Evolutionary conservation across 345 rosid genomes (phyloP).

Genomic region (Atalantia buxifolia): DNA sequence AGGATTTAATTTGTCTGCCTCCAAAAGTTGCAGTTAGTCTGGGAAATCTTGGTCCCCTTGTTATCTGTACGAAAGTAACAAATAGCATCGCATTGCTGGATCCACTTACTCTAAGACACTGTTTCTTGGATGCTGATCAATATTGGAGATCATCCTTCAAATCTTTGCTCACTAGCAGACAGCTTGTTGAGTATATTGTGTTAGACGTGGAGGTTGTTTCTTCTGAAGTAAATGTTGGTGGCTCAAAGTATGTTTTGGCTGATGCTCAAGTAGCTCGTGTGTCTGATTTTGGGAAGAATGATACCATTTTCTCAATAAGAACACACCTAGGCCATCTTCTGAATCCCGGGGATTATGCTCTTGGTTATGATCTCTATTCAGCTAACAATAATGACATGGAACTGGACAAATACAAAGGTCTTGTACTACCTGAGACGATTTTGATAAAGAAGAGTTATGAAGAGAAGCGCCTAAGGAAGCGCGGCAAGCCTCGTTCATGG

Average conservation of each 20-base stretch:
- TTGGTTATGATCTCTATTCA: constrained; percentile 11
- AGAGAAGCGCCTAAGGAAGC: constrained; percentile 16
- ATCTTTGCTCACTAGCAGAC: constrained; percentile 16
- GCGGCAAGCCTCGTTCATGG: constrained; percentile 16
- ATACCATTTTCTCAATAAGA: constrained; percentile 11
- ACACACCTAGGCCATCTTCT: constrained; percentile 15
- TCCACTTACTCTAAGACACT: constrained; percentile 9
- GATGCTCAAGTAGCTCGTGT: constrained; percentile 31
- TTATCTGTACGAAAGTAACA: constrained; percentile 13
- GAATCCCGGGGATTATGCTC: constrained; percentile 9
- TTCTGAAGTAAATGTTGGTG: constrained; percentile 17
- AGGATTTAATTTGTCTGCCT: constrained; percentile 37
- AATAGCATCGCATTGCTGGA: constrained; percentile 17
- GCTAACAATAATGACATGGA: constrained; percentile 17
- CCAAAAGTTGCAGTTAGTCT: constrained; percentile 20
- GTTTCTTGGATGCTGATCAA: constrained; percentile 17
- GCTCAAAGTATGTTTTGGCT: constrained; percentile 23
- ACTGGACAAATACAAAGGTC: constrained; percentile 18
- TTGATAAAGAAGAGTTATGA: constrained; percentile 17
- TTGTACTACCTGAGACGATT: constrained; percentile 13
- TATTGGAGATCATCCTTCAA: constrained; percentile 17
- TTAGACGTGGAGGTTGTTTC: constrained; percentile 12
- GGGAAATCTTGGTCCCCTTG: constrained; percentile 27
- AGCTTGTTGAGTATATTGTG: constrained; percentile 17
- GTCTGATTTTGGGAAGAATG: constrained; percentile 16